These are phyloP conservation scores for Bipolaris cookei DNA, from an alignment of 2,329 filamentous ascomycete genomes.

Conservation along the genomic window DNA sequence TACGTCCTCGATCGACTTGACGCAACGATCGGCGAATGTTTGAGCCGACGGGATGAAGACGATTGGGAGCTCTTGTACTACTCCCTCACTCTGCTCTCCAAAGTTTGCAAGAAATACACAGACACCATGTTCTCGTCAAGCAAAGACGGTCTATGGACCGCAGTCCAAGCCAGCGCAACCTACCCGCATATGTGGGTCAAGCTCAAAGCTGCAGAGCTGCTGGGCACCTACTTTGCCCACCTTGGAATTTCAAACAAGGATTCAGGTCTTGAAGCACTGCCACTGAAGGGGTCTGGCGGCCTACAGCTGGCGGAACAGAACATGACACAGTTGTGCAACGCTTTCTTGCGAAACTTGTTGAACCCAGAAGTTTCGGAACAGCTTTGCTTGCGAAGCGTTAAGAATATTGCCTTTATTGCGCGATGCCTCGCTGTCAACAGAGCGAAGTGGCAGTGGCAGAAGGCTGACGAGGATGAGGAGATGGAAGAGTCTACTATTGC, in stretches of 20 bases:
- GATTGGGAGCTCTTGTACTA: slow-evolving; percentile 78
- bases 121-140: slow-evolving; percentile 65
- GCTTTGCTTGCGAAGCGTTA: slow-evolving; percentile 78
- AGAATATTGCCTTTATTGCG: slow-evolving; percentile 83
- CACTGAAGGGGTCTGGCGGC: slow-evolving; percentile 73
- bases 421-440: slow-evolving; percentile 67
- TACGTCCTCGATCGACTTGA: slow-evolving; percentile 61
- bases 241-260: slow-evolving; percentile 70
- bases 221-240: slow-evolving; percentile 80
- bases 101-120: slow-evolving; percentile 71
- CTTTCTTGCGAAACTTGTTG: slow-evolving; percentile 66
- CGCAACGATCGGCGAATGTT: slow-evolving; percentile 59
- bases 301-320: slow-evolving; percentile 69
- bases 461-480: slow-evolving; percentile 52
- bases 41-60: slow-evolving; percentile 58
- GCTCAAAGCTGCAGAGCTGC: slow-evolving; percentile 73
- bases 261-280: slow-evolving; percentile 60
- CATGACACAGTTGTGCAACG: slow-evolving; percentile 65
- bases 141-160: slow-evolving; percentile 72
- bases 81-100: slow-evolving; percentile 71
- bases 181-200: slow-evolving; percentile 78
- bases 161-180: slow-evolving; percentile 71
- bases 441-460: slow-evolving; percentile 54
- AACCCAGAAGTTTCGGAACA: slow-evolving; percentile 71
- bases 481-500: slow-evolving; percentile 52